A percentile compares a stretch with the other conserved stretches of the same genome.
These are phyloP conservation scores for Firmiana major DNA, from an alignment of 345 rosid genomes.

Conservation along the genomic window DNA sequence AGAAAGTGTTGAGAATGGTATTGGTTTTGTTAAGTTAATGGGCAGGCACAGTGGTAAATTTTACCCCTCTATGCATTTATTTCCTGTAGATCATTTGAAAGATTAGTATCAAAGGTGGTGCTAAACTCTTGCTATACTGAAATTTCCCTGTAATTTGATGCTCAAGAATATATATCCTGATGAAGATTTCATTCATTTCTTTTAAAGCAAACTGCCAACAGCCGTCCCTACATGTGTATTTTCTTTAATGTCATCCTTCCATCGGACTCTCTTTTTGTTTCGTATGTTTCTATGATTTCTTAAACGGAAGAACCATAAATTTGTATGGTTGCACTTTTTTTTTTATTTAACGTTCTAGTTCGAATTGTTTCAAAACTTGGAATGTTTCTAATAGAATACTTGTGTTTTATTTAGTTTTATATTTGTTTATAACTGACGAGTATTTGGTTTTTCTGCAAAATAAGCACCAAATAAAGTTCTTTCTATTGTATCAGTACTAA, in stretches of 20 bases:
- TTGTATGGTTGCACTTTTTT: too few relatives aligned
- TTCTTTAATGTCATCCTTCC: neutral
- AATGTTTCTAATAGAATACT: neutral
- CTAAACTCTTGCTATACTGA: neutral
- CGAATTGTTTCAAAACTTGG: neutral
- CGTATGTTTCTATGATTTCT: neutral
- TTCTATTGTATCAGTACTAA: neutral
- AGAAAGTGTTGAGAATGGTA: conserved; percentile 56
- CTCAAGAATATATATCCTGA: neutral
- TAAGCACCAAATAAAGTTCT: too few relatives aligned
- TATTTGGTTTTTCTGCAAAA: too few relatives aligned
- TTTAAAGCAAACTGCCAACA: neutral
- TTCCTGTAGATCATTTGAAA: neutral
- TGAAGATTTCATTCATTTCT: neutral
- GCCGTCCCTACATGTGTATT: neutral
- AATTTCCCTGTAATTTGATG: neutral
- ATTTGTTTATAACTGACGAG: too few relatives aligned
- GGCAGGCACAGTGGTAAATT: conserved; percentile 56
- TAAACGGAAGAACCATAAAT: neutral
- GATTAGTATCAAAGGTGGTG: neutral
- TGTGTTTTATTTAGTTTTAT: neutral
- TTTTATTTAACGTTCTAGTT: neutral
- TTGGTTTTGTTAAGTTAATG: conserved; percentile 64
- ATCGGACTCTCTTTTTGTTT: too few relatives aligned
- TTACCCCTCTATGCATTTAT: neutral